A percentile compares a stretch with the other conserved stretches of the same genome.
Conservation (phyloP, 1,284 basidiomycete species). For the Ceratobasidium sp. region DNA sequence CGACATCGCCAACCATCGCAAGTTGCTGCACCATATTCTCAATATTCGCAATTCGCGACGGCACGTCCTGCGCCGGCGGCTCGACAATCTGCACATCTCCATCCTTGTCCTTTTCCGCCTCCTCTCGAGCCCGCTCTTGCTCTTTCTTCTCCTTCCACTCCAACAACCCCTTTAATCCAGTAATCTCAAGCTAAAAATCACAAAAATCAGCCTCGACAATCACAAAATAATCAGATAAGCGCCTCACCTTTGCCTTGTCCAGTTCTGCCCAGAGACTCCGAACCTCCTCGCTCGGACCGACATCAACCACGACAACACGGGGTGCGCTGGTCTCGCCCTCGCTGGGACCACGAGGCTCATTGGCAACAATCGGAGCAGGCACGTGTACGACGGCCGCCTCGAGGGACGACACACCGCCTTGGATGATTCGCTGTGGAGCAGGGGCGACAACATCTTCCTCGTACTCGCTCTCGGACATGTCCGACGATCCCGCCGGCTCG, state of each 20-base stretch:
- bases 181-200: slow-evolving; percentile 21
- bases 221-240: slow-evolving; percentile 22
- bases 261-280: slow-evolving; percentile 29
- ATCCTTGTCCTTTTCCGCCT: slow-evolving; percentile 29
- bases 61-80: slow-evolving; percentile 13
- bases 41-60: slow-evolving; percentile 41
- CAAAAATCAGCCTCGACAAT: slow-evolving; percentile 9
- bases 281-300: slow-evolving; percentile 17
- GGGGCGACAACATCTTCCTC: slow-evolving; percentile 23
- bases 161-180: slow-evolving; percentile 21
- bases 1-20: slow-evolving; percentile 27
- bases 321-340: neutral
- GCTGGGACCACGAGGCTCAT: slow-evolving; percentile 11
- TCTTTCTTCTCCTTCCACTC: slow-evolving; percentile 13
- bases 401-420: slow-evolving; percentile 22
- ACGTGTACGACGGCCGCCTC: slow-evolving; percentile 15
- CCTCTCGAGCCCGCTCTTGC: neutral
- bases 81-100: slow-evolving; percentile 23
- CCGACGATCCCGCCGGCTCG: slow-evolving; percentile 16
- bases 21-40: slow-evolving; percentile 38
- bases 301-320: neutral
- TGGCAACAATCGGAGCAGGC: slow-evolving; percentile 7
- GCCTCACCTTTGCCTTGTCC: slow-evolving; percentile 29
- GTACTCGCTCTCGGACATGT: slow-evolving; percentile 44
- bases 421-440: slow-evolving; percentile 6